phyloP scores from a whole-genome alignment of 306 rosid genomes.

The Trichosanthes cucumerina region DNA sequence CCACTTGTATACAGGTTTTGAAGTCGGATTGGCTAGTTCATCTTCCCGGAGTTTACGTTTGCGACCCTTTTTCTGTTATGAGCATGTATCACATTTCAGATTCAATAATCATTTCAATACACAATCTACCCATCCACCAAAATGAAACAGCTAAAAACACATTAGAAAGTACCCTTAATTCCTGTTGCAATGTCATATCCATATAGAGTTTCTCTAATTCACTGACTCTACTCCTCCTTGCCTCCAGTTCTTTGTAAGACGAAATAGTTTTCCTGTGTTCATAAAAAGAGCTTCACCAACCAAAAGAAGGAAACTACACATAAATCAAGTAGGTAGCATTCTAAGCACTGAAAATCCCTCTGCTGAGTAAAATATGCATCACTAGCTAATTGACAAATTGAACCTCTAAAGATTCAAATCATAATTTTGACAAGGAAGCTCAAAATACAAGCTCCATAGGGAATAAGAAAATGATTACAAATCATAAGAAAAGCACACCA shows the following conservation, averaged over 20 bases:
- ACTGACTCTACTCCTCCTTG: conserved; percentile 47
- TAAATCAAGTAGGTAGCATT: not conserved
- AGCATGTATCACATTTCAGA: conserved; percentile 1
- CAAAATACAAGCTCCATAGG: no score
- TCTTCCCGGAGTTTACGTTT: conserved; percentile 74
- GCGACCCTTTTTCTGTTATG: conserved; percentile 37
- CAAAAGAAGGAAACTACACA: not conserved
- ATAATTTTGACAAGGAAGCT: no score
- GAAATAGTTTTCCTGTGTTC: conserved; percentile 41
- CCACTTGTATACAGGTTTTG: conserved; percentile 66
- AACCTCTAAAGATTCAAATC: not conserved
- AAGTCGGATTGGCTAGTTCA: conserved; percentile 50
- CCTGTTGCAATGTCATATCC: conserved; percentile 71
- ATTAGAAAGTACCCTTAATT: conserved; percentile 46
- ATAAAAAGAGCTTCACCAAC: not conserved
- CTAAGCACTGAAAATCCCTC: not conserved
- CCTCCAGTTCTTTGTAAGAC: conserved; percentile 53
- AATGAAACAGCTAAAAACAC: not conserved
- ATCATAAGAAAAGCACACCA: no score
- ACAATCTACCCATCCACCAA: not conserved
- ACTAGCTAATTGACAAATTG: not conserved
- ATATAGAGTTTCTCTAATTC: conserved; percentile 54
- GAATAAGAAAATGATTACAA: no score
- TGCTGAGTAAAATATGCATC: not conserved
- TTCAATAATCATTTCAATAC: not conserved